Evolutionary conservation across 2,329 filamentous ascomycete species (phyloP).

Genomic region (Fusarium nygamai): DNA sequence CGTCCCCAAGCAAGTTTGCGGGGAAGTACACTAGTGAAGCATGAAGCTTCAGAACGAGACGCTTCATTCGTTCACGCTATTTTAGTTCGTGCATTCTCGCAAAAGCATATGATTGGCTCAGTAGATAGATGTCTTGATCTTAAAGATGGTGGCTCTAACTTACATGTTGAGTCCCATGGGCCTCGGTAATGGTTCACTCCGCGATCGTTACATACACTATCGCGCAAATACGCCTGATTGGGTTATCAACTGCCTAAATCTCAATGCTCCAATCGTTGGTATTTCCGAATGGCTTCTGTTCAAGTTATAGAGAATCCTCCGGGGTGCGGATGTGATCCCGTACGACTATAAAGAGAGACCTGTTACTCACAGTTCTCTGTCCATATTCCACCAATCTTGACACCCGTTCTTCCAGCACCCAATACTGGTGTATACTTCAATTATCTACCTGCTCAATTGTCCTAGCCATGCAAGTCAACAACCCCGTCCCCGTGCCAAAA

Average conservation of each 20-base stretch:
- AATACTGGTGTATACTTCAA: no score
- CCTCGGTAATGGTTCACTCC: background rate
- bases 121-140: background rate
- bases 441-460: rapidly evolving
- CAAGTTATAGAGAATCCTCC: background rate
- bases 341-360: background rate
- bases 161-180: rapidly evolving
- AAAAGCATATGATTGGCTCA: background rate
- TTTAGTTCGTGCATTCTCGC: background rate
- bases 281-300: background rate
- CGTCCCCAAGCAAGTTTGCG: background rate
- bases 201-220: background rate
- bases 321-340: no score
- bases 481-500: background rate
- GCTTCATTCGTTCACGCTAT: background rate
- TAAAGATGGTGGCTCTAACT: background rate
- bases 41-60: background rate
- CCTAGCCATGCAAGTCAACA: background rate
- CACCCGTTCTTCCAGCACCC: rapidly evolving
- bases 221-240: background rate
- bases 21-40: background rate
- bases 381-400: no score
- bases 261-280: background rate
- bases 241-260: rapidly evolving
- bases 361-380: background rate